Conservation (phyloP, 73 alveolate species). For the Paramecium sonneborni region DNA sequence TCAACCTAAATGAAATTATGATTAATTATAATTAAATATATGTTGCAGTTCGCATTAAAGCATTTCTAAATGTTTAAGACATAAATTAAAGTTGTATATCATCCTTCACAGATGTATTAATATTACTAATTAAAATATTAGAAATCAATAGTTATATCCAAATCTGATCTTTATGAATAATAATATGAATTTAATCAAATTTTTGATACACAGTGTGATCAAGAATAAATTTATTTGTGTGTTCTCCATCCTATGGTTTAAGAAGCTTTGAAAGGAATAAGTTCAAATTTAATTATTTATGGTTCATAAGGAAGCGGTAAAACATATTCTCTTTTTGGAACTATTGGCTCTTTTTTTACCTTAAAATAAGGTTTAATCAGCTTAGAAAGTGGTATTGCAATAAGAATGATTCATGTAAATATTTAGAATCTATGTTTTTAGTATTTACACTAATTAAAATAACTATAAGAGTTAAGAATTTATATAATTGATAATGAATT, state of each 20-base stretch:
- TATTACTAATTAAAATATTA: not conserved
- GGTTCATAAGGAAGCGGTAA: constrained; percentile 44
- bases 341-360: constrained; percentile 20
- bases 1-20: constrained; percentile 46
- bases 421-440: not conserved
- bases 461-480: not conserved
- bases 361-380: constrained; percentile 18
- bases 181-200: not conserved
- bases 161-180: not conserved
- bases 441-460: not conserved
- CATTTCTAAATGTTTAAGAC: not conserved
- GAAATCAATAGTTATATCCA: not conserved
- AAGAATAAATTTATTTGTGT: not conserved
- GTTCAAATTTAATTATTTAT: not conserved
- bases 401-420: constrained; percentile 1
- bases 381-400: not conserved
- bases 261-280: constrained; percentile 6
- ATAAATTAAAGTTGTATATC: not conserved
- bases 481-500: not conserved
- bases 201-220: not conserved
- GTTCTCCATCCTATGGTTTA: not conserved
- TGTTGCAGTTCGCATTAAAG: not conserved
- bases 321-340: constrained; percentile 29
- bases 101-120: not conserved
- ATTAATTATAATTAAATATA: constrained; percentile 29